Evolutionary conservation across 768 basidiomycete species (phyloP).

Genomic region (Panus rudis): DNA sequence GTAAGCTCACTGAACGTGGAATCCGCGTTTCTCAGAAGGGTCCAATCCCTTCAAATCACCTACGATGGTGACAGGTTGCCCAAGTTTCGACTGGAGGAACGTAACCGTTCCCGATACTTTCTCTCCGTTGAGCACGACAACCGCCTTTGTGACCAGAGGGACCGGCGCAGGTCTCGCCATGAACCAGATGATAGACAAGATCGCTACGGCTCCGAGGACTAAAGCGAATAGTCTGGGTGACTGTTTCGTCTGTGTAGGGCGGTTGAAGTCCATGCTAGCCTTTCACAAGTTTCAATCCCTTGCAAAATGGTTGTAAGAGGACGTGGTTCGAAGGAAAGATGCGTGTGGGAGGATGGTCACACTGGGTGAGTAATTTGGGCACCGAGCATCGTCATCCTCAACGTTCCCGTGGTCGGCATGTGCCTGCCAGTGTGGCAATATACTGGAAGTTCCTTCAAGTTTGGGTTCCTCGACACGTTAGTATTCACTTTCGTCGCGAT

Average conservation of each 20-base stretch:
- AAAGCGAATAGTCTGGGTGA: constrained; percentile 1
- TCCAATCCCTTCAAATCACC: constrained; percentile 58
- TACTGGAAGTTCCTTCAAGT: too few relatives aligned
- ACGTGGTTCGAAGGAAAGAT: too few relatives aligned
- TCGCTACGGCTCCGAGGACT: constrained; percentile 4
- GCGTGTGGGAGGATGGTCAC: too few relatives aligned
- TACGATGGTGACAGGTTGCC: constrained; percentile 50
- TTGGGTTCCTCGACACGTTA: too few relatives aligned
- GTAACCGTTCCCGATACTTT: constrained; percentile 56
- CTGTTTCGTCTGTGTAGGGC: constrained; percentile 5
- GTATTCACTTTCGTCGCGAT: too few relatives aligned
- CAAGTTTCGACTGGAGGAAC: constrained; percentile 49
- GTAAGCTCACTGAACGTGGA: constrained; percentile 69
- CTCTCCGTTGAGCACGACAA: constrained; percentile 56
- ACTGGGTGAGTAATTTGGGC: too few relatives aligned
- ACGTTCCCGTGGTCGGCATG: too few relatives aligned
- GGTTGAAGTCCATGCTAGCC: background rate
- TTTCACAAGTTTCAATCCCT: too few relatives aligned
- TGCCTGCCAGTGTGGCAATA: too few relatives aligned
- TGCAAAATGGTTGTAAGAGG: too few relatives aligned
- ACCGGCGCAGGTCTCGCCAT: background rate
- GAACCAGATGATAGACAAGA: constrained; percentile 5
- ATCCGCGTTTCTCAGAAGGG: constrained; percentile 54
- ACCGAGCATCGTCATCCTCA: too few relatives aligned
- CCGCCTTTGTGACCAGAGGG: constrained; percentile 19